Base-by-base conservation (phyloP, 345 rosid genomes). In the Eucalyptus leucophloia region DNA sequence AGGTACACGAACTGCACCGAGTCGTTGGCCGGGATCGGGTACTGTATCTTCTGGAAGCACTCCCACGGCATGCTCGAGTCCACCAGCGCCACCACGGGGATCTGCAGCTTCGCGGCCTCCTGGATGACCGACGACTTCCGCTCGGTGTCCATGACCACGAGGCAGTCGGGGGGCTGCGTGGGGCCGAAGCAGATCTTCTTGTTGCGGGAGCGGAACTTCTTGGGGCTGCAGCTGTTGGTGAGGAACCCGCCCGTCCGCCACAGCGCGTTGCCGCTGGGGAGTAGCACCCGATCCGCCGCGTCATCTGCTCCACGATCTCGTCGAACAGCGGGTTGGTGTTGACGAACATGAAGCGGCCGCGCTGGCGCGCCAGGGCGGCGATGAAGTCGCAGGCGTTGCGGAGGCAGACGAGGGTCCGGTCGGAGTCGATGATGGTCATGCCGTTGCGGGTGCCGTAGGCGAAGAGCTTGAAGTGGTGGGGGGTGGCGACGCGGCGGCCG, bases 1-100 rank as follows among this genome's bases (percentile, higher is more conserved):
- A 98, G 93, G 91, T 98, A 98, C 58, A 98, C 99, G 87, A 98
- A 98, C 95, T 98, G 95, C 19, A 95, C 98, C 2, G 99, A 96
- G 83, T 98, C 98, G 91, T 96, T 96, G 26, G 97, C 99, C 2
- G 99, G 99, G 60, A 98, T 93, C 1, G 99, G 99, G 88, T 98
- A 98, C 1, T 50, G 99, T 93, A 98, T 92, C 93, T 91, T 95
- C 95, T 93, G 93, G 86, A 91, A 98, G 26, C 87, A 92, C 88
- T 98, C 98, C 97, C 92, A 94, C 3, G 99, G 99, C 94, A 95
- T 94, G 87, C 91, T 95, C 5, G 99, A 95, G 91, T 96, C 98
- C 10, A 98, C 99, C 86, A 98, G 91, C 14, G 97, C 98, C 88
- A 98, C 99, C 87, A 97, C 94, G 2, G 99, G 99, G 87, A 98